Evolutionary conservation across 257 asterid genomes (phyloP).

Genomic region (Plantago elongata): DNA sequence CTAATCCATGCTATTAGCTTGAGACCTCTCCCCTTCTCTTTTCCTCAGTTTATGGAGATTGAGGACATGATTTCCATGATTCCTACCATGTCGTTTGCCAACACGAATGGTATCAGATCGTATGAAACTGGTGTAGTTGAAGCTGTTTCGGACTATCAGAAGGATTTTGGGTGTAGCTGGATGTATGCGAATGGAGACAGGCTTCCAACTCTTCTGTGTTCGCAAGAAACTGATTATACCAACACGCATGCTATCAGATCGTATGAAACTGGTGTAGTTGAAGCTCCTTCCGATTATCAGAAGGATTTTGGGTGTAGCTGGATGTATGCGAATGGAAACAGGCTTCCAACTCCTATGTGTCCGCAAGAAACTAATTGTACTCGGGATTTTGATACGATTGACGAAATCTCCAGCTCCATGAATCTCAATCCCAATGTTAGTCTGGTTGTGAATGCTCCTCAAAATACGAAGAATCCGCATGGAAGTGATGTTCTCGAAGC

Average conservation of each 20-base stretch:
- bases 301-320: conserved; percentile 73
- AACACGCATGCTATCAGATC: conserved; percentile 9
- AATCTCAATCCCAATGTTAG: conserved; percentile 19
- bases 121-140: conserved; percentile 87
- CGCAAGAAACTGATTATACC: conserved; percentile 65
- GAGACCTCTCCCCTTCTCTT: too few relatives aligned
- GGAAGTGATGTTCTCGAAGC: conserved; percentile 34
- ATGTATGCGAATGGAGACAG: conserved; percentile 39
- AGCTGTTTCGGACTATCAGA: conserved; percentile 94
- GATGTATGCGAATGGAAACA: conserved; percentile 38
- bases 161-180: conserved; percentile 67
- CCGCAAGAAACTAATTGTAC: conserved; percentile 81
- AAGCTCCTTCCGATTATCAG: conserved; percentile 92
- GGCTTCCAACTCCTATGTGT: conserved; percentile 96
- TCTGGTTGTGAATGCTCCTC: conserved; percentile 18
- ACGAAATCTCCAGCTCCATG: background rate
- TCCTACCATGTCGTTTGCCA: too few relatives aligned
- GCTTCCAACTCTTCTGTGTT: conserved; percentile 97
- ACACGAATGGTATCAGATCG: conserved; percentile 12
- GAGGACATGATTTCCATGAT: too few relatives aligned
- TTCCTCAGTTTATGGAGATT: too few relatives aligned
- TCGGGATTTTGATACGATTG: conserved; percentile 13
- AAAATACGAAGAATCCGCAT: conserved; percentile 23
- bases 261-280: conserved; percentile 85
- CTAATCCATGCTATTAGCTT: too few relatives aligned